Conservation (phyloP, 164 flowering plant species). For the Stephania yunnanensis region DNA sequence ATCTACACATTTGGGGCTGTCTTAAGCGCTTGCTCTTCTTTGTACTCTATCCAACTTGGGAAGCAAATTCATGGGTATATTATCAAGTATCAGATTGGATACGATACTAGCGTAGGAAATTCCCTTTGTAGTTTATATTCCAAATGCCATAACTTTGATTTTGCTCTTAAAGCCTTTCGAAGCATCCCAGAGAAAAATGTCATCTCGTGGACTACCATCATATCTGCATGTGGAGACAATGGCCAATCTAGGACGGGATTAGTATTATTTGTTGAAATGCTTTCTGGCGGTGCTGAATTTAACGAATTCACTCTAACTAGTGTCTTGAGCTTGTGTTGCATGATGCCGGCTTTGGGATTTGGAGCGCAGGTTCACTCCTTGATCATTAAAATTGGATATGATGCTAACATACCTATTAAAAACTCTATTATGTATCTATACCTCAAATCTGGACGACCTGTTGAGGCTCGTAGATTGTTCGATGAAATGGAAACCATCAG, state of each 20-base stretch:
- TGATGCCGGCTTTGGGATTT: slow-evolving; percentile 32
- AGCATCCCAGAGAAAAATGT: slow-evolving; percentile 55
- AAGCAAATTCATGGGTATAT: slow-evolving; percentile 64
- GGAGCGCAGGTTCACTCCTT: slow-evolving; percentile 66
- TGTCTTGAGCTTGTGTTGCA: slow-evolving; percentile 64
- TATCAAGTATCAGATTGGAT: slow-evolving; percentile 48
- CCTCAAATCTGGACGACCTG: slow-evolving; percentile 52
- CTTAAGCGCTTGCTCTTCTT: slow-evolving; percentile 56
- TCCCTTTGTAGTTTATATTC: slow-evolving; percentile 69
- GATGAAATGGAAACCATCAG: slow-evolving; percentile 38
- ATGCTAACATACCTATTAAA: slow-evolving; percentile 33
- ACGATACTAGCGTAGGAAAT: slow-evolving; percentile 57
- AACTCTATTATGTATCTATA: slow-evolving; percentile 76
- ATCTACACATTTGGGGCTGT: slow-evolving; percentile 55
- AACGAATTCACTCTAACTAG: slow-evolving; percentile 55
- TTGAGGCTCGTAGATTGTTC: slow-evolving; percentile 51
- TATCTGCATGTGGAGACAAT: slow-evolving; percentile 65
- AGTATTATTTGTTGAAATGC: slow-evolving; percentile 41
- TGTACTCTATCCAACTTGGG: slow-evolving; percentile 36
- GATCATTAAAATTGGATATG: slow-evolving; percentile 50
- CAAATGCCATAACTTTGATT: slow-evolving; percentile 42
- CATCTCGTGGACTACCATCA: slow-evolving; percentile 75
- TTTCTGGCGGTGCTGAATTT: slow-evolving; percentile 28
- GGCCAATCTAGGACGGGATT: slow-evolving; percentile 46
- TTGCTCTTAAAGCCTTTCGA: slow-evolving; percentile 49